phyloP scores from a whole-genome alignment of 2,329 filamentous ascomycete genomes.

The Talaromyces sp. region DNA sequence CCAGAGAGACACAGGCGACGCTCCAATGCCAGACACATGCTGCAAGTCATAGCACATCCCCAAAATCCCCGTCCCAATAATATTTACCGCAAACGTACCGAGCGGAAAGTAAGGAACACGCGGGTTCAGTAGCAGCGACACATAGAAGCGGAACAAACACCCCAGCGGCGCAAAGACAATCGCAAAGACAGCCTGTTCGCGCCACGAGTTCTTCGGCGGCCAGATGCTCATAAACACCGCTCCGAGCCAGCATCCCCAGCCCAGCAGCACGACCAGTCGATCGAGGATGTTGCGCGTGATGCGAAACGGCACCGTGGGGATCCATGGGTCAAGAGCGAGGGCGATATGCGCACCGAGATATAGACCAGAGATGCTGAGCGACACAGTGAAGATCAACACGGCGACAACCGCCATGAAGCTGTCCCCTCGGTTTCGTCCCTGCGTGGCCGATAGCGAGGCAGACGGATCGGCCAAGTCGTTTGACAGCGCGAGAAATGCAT shows the following conservation, averaged over 20 bases:
- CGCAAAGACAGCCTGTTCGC: conserved; percentile 67
- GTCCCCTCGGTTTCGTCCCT: conserved; percentile 64
- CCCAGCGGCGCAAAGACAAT: conserved; percentile 79
- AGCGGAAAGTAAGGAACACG: conserved; percentile 65
- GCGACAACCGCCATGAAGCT: conserved; percentile 76
- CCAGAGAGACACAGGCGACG: conserved; percentile 20
- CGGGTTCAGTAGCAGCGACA: conserved; percentile 65
- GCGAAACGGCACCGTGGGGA: conserved; percentile 36
- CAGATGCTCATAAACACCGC: conserved; percentile 66
- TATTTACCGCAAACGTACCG: conserved; percentile 79
- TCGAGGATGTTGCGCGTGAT: conserved; percentile 36
- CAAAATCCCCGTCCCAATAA: conserved; percentile 68
- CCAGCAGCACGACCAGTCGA: conserved; percentile 47
- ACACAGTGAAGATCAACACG: conserved; percentile 66
- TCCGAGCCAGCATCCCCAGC: conserved; percentile 70
- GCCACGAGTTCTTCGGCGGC: conserved; percentile 68
- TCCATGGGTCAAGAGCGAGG: conserved; percentile 51
- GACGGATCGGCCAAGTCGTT: conserved; percentile 61
- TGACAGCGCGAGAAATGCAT: conserved; percentile 71
- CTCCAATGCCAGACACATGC: conserved; percentile 51
- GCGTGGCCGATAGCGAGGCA: conserved; percentile 26
- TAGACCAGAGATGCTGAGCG: conserved; percentile 64
- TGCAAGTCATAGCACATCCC: conserved; percentile 76
- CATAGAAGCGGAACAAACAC: conserved; percentile 69
- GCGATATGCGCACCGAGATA: conserved; percentile 72